A percentile compares a stretch with the other conserved stretches of the same genome.
These are phyloP conservation scores for Dipteronia sinensis DNA, from an alignment of 345 rosid species.

Conservation along the genomic window DNA sequence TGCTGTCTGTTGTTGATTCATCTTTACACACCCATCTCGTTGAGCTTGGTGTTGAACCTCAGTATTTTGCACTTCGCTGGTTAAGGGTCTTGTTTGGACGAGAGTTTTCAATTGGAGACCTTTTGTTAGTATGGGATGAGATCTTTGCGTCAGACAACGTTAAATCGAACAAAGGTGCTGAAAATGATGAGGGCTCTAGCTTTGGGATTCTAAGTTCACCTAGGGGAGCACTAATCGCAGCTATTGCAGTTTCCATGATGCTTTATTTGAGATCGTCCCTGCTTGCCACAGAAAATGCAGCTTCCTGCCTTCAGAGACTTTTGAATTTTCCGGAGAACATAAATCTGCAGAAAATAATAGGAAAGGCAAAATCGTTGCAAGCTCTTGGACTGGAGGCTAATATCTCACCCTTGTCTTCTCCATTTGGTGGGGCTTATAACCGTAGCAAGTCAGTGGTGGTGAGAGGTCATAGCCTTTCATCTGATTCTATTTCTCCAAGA, in stretches of 20 bases:
- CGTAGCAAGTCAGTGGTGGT: constrained; percentile 39
- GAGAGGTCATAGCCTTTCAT: constrained; percentile 55
- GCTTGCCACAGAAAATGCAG: constrained; percentile 89
- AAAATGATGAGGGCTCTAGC: constrained; percentile 36
- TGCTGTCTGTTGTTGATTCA: constrained; percentile 76
- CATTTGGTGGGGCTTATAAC: constrained; percentile 34
- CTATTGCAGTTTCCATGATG: constrained; percentile 86
- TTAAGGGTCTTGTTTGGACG: constrained; percentile 90
- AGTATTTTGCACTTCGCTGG: constrained; percentile 97
- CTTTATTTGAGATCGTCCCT: constrained; percentile 80
- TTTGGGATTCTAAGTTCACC: constrained; percentile 63
- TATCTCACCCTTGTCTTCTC: constrained; percentile 32
- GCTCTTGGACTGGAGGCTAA: constrained; percentile 55
- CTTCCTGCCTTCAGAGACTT: constrained; percentile 88
- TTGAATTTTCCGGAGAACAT: constrained; percentile 78
- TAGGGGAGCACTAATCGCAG: constrained; percentile 73
- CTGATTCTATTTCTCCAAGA: constrained; percentile 59
- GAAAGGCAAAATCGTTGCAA: constrained; percentile 78
- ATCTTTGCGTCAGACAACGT: constrained; percentile 73
- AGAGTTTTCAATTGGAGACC: constrained; percentile 74
- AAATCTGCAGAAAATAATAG: constrained; percentile 59
- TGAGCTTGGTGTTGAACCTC: constrained; percentile 96
- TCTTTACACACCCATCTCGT: constrained; percentile 86
- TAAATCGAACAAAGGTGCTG: constrained; percentile 29
- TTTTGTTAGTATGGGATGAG: constrained; percentile 91